These are phyloP conservation scores for Ganoderma lucidum DNA, from an alignment of 1,284 basidiomycete genomes.

Conservation along the genomic window DNA sequence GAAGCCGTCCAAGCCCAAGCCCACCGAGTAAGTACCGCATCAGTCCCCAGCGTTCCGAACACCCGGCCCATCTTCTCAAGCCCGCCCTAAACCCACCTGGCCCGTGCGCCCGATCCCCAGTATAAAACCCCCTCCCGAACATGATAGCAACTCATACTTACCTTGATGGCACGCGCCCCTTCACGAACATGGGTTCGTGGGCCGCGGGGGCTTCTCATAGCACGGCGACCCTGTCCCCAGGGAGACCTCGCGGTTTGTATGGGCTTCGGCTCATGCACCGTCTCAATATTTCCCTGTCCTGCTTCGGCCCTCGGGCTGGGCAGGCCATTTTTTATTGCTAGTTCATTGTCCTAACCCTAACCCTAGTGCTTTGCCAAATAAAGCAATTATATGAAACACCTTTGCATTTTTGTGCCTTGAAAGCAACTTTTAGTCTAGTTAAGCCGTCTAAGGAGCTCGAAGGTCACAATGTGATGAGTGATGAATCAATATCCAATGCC, in stretches of 20 bases:
- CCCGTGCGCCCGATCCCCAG: slow-evolving; percentile 38
- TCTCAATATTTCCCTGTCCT: slow-evolving; percentile 77
- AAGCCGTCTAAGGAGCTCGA: background rate
- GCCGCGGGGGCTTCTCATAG: slow-evolving; percentile 61
- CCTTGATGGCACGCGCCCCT: slow-evolving; percentile 49
- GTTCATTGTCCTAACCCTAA: slow-evolving; percentile 42
- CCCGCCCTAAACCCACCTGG: slow-evolving; percentile 40
- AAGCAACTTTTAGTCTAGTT: background rate
- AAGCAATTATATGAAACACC: slow-evolving; percentile 20
- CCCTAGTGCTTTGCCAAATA: slow-evolving; percentile 27
- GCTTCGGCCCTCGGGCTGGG: slow-evolving; percentile 56
- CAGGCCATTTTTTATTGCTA: slow-evolving; percentile 43
- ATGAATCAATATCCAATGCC: too few relatives aligned
- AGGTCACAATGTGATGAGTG: background rate
- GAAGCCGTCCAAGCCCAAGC: too few relatives aligned
- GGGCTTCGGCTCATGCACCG: slow-evolving; percentile 72
- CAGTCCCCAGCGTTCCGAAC: background rate
- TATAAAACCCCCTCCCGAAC: slow-evolving; percentile 35
- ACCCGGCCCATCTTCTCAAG: background rate
- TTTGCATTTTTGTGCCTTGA: background rate
- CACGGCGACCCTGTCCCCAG: slow-evolving; percentile 75
- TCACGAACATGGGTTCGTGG: slow-evolving; percentile 52
- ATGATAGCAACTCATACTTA: slow-evolving; percentile 45
- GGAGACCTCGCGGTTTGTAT: slow-evolving; percentile 61
- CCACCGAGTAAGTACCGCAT: background rate